phyloP scores from a whole-genome alignment of 495 filamentous ascomycete genomes.

The Hypomontagnella monticulosa region DNA sequence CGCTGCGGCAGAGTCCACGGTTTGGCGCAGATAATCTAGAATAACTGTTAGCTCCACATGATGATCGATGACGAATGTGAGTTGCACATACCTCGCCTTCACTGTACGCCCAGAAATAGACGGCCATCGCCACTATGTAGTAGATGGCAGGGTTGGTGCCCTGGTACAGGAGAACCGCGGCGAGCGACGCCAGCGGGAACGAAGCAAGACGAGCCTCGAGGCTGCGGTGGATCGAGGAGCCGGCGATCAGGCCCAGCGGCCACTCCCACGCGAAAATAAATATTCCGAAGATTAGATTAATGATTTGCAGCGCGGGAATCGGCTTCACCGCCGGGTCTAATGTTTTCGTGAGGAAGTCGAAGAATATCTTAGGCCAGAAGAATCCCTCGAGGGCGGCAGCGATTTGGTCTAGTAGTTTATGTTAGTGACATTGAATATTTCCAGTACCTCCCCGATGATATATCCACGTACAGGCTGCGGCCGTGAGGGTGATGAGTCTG shows the following conservation, averaged over 20 bases:
- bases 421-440: constrained; percentile 43
- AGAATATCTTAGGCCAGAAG: constrained; percentile 99
- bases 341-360: constrained; percentile 94
- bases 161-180: constrained; percentile 85
- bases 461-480: constrained; percentile 76
- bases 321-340: constrained; percentile 87
- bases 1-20: constrained; percentile 63
- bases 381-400: constrained; percentile 84
- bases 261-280: constrained; percentile 89
- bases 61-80: too few relatives aligned
- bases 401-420: constrained; percentile 73
- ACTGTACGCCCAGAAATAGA: constrained; percentile 96
- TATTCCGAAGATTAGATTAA: constrained; percentile 93
- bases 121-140: constrained; percentile 84
- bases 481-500: constrained; percentile 86
- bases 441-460: neutral
- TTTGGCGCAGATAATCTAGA: constrained; percentile 59
- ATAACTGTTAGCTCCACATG: constrained; percentile 17
- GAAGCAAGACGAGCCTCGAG: constrained; percentile 86
- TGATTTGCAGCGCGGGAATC: constrained; percentile 86
- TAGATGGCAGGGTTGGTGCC: constrained; percentile 92
- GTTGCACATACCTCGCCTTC: constrained; percentile 86
- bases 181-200: constrained; percentile 81
- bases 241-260: constrained; percentile 75
- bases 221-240: constrained; percentile 79